Evolutionary conservation across 2,329 filamentous ascomycete genomes (phyloP).

Genomic region (Ilyonectria sp.): DNA sequence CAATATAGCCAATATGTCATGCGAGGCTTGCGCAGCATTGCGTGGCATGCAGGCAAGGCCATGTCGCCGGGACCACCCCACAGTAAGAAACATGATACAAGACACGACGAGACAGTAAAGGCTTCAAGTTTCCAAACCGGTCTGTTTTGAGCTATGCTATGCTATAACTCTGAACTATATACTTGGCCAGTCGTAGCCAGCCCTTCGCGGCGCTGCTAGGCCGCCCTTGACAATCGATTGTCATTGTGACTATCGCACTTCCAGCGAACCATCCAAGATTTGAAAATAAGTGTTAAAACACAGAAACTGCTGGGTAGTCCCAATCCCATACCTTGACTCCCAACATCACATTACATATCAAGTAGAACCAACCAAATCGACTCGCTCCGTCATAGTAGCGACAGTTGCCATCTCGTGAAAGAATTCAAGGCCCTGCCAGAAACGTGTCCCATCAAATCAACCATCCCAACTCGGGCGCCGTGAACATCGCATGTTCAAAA

Average conservation of each 20-base stretch:
- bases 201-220: slow-evolving; percentile 14
- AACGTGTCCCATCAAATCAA: slow-evolving; percentile 32
- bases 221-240: not conserved
- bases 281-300: slow-evolving; percentile 8
- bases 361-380: slow-evolving; percentile 22
- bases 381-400: slow-evolving; percentile 31
- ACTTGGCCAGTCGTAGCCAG: slow-evolving; percentile 24
- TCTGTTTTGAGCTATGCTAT: slow-evolving; percentile 15
- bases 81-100: not conserved
- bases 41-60: slow-evolving; percentile 16
- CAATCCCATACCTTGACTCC: slow-evolving; percentile 5
- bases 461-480: slow-evolving; percentile 18
- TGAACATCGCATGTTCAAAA: slow-evolving; percentile 25
- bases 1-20: not conserved
- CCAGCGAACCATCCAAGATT: not conserved
- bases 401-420: slow-evolving; percentile 28
- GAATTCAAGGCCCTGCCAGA: slow-evolving; percentile 11
- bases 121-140: slow-evolving; percentile 9
- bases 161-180: slow-evolving; percentile 19
- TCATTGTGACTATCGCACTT: not conserved
- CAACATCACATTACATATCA: slow-evolving; percentile 24
- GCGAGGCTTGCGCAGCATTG: slow-evolving; percentile 12
- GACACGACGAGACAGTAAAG: not conserved
- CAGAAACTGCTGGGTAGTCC: slow-evolving; percentile 21
- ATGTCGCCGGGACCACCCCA: slow-evolving; percentile 1